A percentile compares a stretch with the other conserved stretches of the same genome.
Evolutionary conservation across 1,284 basidiomycete genomes (phyloP).

Genomic region (Tilletia setariae): DNA sequence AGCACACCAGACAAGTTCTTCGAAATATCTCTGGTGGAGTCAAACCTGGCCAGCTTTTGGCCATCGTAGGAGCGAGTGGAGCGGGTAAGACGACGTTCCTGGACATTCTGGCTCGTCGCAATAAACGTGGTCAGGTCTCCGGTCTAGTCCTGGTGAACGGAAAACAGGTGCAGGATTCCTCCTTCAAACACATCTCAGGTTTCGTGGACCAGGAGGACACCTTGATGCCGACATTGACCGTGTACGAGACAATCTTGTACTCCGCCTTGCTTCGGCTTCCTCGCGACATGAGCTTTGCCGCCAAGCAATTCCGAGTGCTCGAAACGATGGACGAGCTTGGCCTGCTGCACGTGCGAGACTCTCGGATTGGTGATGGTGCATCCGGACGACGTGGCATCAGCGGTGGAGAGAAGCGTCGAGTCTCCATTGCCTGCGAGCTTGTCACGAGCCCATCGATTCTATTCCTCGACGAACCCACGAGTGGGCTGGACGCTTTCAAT

Average conservation of each 20-base stretch:
- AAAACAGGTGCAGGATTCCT: slow-evolving; percentile 67
- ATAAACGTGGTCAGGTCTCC: slow-evolving; percentile 72
- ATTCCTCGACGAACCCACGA: slow-evolving; percentile 94
- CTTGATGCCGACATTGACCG: slow-evolving; percentile 89
- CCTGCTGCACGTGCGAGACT: slow-evolving; percentile 83
- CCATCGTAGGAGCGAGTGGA: slow-evolving; percentile 90
- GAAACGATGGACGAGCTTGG: slow-evolving; percentile 96
- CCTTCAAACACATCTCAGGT: slow-evolving; percentile 81
- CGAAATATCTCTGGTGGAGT: slow-evolving; percentile 81
- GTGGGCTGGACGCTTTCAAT: slow-evolving; percentile 83
- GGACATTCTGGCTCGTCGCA: slow-evolving; percentile 86
- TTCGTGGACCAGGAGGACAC: slow-evolving; percentile 99
- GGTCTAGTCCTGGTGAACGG: slow-evolving; percentile 85
- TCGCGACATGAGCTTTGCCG: slow-evolving; percentile 86
- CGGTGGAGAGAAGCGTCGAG: slow-evolving; percentile 90
- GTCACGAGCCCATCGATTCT: slow-evolving; percentile 92
- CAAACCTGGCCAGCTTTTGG: slow-evolving; percentile 86
- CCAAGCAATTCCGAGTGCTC: slow-evolving; percentile 87
- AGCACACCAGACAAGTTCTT: slow-evolving; percentile 10
- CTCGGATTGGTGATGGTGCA: slow-evolving; percentile 74
- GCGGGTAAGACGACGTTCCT: slow-evolving; percentile 93
- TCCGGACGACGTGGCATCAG: slow-evolving; percentile 69
- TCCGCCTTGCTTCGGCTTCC: slow-evolving; percentile 85
- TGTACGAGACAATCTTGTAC: slow-evolving; percentile 94
- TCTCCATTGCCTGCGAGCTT: slow-evolving; percentile 95